phyloP scores from a whole-genome alignment of 805 yeast genomes.

The Lipomyces kockii region DNA sequence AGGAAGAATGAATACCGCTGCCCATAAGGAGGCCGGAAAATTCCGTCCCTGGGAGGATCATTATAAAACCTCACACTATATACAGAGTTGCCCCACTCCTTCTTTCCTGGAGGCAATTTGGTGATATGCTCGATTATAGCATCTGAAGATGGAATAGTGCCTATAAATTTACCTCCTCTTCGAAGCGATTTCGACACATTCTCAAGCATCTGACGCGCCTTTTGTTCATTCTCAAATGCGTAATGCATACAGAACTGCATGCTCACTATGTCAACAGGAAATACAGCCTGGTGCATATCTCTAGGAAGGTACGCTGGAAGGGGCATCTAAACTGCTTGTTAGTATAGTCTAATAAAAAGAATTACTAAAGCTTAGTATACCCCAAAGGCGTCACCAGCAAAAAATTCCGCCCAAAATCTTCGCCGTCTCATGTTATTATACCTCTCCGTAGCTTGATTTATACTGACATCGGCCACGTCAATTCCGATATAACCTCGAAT shows the following conservation, averaged over 20 bases:
- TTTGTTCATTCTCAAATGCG: conserved; percentile 85
- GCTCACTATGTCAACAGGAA: conserved; percentile 87
- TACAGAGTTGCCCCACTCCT: conserved; percentile 81
- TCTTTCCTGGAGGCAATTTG: conserved; percentile 56
- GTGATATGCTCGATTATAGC: conserved; percentile 71
- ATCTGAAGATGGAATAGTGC: conserved; percentile 93
- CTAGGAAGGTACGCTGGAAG: conserved; percentile 24
- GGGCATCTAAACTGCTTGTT: conserved; percentile 19
- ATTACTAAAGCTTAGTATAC: conserved; percentile 44
- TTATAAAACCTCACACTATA: conserved; percentile 82
- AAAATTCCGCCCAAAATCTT: conserved; percentile 75
- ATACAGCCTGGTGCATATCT: conserved; percentile 62
- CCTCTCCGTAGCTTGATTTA: conserved; percentile 80
- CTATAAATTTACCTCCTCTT: conserved; percentile 86
- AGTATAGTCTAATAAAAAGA: conserved; percentile 42
- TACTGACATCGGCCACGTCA: conserved; percentile 88
- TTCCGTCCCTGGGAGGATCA: conserved; percentile 75
- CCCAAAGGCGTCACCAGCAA: conserved; percentile 91
- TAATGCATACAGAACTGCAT: conserved; percentile 94
- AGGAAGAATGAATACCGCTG: conserved; percentile 79
- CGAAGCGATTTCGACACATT: conserved; percentile 78
- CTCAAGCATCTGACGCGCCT: conserved; percentile 70
- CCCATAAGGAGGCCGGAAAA: conserved; percentile 77
- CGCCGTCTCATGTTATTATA: conserved; percentile 60
- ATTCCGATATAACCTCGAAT: conserved; percentile 83